phyloP scores from a whole-genome alignment of 2,329 filamentous ascomycete genomes.

The Neofusicoccum ribis region DNA sequence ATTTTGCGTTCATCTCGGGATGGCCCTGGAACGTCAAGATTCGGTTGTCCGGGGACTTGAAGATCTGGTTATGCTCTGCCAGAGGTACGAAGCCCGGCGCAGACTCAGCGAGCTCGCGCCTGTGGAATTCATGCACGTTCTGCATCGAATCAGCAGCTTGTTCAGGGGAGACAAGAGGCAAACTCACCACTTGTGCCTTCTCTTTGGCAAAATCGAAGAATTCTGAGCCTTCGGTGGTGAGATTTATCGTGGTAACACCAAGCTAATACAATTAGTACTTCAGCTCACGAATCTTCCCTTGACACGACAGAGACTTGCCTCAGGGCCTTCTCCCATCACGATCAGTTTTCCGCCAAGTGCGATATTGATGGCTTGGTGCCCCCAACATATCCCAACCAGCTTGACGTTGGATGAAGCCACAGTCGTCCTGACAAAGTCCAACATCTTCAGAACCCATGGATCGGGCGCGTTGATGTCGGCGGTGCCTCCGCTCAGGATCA shows the following conservation, averaged over 20 bases:
- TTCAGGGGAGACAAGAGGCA: too few relatives aligned
- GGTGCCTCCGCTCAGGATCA: conserved; percentile 16
- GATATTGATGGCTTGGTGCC: conserved; percentile 17
- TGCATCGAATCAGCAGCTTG: background rate
- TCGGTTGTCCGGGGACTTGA: conserved; percentile 13
- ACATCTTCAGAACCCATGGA: conserved; percentile 14
- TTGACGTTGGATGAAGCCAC: conserved; percentile 7
- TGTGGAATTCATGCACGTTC: conserved; percentile 18
- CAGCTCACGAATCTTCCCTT: background rate
- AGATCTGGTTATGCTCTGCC: conserved; percentile 6
- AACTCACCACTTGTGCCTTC: background rate
- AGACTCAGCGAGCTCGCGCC: conserved; percentile 1
- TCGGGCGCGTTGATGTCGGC: conserved; percentile 19
- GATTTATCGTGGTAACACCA: background rate
- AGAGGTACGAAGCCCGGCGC: conserved; percentile 15
- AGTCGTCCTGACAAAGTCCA: background rate
- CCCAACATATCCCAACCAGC: conserved; percentile 17
- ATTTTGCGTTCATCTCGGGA: conserved; percentile 16
- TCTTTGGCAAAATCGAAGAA: conserved; percentile 17
- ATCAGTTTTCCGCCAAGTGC: conserved; percentile 13
- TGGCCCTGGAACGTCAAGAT: conserved; percentile 20
- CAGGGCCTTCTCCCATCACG: conserved; percentile 11
- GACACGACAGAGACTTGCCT: background rate
- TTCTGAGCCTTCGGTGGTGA: background rate
- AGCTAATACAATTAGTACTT: background rate